These are phyloP conservation scores for Musa balbisiana DNA, from an alignment of 202 grass and related monocot genomes.

Conservation along the genomic window DNA sequence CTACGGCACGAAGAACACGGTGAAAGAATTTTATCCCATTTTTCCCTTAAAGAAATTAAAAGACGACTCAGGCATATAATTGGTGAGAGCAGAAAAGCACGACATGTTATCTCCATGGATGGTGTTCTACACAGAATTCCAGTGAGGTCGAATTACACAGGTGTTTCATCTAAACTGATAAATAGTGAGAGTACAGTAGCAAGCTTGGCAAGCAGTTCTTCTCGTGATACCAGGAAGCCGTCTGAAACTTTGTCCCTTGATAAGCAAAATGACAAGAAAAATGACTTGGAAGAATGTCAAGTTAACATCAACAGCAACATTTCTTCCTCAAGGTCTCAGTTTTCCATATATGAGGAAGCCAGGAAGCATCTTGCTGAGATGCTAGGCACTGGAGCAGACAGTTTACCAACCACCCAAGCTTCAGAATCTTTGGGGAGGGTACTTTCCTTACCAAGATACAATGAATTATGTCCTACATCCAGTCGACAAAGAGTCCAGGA, in stretches of 20 bases:
- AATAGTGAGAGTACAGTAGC: constrained; percentile 25
- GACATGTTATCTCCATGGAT: constrained; percentile 33
- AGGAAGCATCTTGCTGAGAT: constrained; percentile 71
- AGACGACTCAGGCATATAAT: constrained; percentile 57
- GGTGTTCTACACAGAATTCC: constrained; percentile 31
- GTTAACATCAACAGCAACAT: not conserved
- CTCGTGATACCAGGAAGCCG: constrained; percentile 22
- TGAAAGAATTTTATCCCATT: constrained; percentile 41
- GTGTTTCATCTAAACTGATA: constrained; percentile 28
- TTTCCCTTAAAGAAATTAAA: constrained; percentile 85
- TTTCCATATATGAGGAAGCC: constrained; percentile 50
- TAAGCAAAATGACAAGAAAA: constrained; percentile 29
- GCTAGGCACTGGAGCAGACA: constrained; percentile 37
- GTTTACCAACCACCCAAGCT: constrained; percentile 24
- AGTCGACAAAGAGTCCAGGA: constrained; percentile 30
- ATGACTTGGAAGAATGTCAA: not conserved
- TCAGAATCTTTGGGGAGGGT: constrained; percentile 54
- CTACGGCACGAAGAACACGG: constrained; percentile 21
- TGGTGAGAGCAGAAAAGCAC: constrained; percentile 41
- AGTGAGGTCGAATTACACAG: not conserved
- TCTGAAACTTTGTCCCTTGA: constrained; percentile 29
- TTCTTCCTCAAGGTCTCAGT: constrained; percentile 23
- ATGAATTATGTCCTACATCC: constrained; percentile 27
- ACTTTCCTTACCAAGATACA: constrained; percentile 43
- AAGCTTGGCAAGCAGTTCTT: constrained; percentile 40